These are phyloP conservation scores for Cadophora gregata DNA, from an alignment of 2,329 filamentous ascomycete genomes.

Conservation along the genomic window DNA sequence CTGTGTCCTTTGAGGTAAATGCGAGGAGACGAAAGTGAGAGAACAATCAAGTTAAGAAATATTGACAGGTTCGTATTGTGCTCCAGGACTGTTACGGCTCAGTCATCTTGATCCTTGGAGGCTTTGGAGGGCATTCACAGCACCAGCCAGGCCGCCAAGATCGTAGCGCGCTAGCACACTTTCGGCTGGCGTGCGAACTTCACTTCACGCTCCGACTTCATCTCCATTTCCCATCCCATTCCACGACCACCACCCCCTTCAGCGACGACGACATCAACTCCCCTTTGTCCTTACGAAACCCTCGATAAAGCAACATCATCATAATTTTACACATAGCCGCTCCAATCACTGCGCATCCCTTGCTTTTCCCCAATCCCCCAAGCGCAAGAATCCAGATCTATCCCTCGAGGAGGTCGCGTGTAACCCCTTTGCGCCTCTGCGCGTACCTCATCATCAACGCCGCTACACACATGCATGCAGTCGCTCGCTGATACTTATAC, in stretches of 20 bases:
- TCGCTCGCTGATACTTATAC: constrained; percentile 33
- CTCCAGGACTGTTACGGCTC: background rate
- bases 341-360: background rate
- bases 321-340: background rate
- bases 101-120: no score
- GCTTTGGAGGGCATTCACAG: background rate
- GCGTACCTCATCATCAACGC: constrained; percentile 34
- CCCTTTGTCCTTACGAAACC: background rate
- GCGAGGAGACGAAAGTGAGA: background rate
- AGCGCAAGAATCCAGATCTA: constrained; percentile 30
- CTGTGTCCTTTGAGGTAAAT: background rate
- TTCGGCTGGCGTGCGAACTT: constrained; percentile 16
- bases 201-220: constrained; percentile 19
- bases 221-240: constrained; percentile 21
- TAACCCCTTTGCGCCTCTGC: constrained; percentile 31
- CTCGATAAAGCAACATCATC: background rate
- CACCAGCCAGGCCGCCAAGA: background rate
- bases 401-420: constrained; percentile 38
- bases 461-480: constrained; percentile 39
- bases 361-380: background rate
- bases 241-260: constrained; percentile 16
- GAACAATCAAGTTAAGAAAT: background rate
- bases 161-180: constrained; percentile 10
- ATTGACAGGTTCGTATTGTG: background rate
- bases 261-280: constrained; percentile 18